Percentiles rank a stretch among this genome's conserved stretches.
phyloP scores from a whole-genome alignment of 345 rosid genomes.

The Schrenkiella parvula region DNA sequence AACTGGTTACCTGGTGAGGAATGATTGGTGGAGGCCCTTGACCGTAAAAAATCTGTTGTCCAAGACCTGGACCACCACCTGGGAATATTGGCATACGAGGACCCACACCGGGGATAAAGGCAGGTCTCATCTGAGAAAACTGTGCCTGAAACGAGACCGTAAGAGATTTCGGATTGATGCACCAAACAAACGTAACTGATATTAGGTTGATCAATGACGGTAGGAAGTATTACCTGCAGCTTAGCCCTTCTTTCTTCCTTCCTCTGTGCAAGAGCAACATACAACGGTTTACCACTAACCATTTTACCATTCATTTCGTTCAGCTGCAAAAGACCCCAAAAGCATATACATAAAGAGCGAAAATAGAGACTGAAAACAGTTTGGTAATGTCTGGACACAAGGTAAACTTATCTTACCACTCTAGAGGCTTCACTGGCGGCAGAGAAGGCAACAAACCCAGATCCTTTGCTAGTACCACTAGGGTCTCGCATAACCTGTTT shows the following conservation, averaged over 20 bases:
- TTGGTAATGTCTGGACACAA: neutral
- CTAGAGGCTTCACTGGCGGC: conserved; percentile 81
- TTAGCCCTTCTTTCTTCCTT: conserved; percentile 95
- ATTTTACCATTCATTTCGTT: conserved; percentile 92
- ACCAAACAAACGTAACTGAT: neutral
- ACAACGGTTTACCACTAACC: conserved; percentile 82
- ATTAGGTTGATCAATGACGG: neutral
- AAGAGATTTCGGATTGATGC: neutral
- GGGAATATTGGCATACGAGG: conserved; percentile 92
- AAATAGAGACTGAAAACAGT: neutral
- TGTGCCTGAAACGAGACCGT: conserved; percentile 55
- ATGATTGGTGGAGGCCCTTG: conserved; percentile 95
- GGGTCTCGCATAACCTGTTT: conserved; percentile 74
- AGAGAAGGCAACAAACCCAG: conserved; percentile 55
- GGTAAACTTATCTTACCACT: conserved; percentile 44
- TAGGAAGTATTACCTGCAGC: conserved; percentile 57
- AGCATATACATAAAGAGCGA: neutral
- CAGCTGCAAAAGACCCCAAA: conserved; percentile 8
- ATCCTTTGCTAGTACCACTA: conserved; percentile 59
- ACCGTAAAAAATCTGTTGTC: conserved; percentile 85
- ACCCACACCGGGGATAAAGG: conserved; percentile 57
- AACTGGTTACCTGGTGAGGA: conserved; percentile 65
- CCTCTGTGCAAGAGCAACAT: conserved; percentile 91
- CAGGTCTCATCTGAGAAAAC: conserved; percentile 86
- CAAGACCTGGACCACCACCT: conserved; percentile 79